Conservation (phyloP, 1,139 yeast genomes). For the Geotrichum candidum region DNA sequence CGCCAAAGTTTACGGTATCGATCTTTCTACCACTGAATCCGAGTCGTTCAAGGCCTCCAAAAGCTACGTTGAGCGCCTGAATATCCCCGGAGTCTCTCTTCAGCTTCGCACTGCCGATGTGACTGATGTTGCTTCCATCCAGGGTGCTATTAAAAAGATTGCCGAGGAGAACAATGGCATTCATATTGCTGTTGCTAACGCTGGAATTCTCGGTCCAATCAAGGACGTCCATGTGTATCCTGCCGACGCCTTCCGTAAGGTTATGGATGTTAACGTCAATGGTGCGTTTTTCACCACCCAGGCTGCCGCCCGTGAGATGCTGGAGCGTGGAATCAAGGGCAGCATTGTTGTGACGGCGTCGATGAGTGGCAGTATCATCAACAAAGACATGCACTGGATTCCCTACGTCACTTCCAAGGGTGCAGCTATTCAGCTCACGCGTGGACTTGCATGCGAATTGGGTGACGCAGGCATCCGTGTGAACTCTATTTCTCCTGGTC, state of each 20-base stretch:
- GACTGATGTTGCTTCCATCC: conserved; percentile 42
- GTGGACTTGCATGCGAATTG: conserved; percentile 49
- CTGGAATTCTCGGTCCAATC: conserved; percentile 52
- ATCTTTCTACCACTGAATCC: conserved; percentile 23
- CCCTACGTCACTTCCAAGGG: conserved; percentile 57
- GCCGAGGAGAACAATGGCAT: conserved; percentile 51
- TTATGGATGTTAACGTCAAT: conserved; percentile 46
- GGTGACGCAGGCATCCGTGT: conserved; percentile 42
- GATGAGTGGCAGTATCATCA: conserved; percentile 52
- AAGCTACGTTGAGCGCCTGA: conserved; percentile 34
- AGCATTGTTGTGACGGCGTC: conserved; percentile 52
- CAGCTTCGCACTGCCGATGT: conserved; percentile 44
- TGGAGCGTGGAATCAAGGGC: conserved; percentile 42
- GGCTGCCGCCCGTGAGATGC: conserved; percentile 43
- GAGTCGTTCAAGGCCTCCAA: conserved; percentile 33
- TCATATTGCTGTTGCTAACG: conserved; percentile 62
- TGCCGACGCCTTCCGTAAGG: conserved; percentile 39
- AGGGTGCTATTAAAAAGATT: conserved; percentile 39
- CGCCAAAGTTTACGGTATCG: conserved; percentile 36
- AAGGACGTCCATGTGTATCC: conserved; percentile 43
- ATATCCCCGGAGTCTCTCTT: conserved; percentile 25
- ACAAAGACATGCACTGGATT: conserved; percentile 50
- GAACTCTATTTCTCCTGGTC: conserved; percentile 54
- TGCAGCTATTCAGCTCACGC: conserved; percentile 50
- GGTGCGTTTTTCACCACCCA: conserved; percentile 52